Base-by-base conservation (phyloP, 345 rosid species). In the Noccaea caerulescens region DNA sequence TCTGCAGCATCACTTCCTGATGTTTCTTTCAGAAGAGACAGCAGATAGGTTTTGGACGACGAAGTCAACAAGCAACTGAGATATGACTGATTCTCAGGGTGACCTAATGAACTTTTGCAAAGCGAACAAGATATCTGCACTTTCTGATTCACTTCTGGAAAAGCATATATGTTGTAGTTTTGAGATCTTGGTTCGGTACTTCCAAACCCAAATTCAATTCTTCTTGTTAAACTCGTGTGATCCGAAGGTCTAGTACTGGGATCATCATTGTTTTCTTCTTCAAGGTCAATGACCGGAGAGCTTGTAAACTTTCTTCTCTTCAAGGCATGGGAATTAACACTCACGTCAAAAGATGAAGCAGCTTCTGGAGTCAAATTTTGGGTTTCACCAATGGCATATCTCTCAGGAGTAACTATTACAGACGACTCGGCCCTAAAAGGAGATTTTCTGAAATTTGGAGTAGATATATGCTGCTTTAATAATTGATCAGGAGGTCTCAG, bases 291-390 rank as follows among this genome's bases (percentile, higher is more conserved):
- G 53, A 78, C 64, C 46, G 84, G 80, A 34, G 78, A 80, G 79
- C 62, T 66, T 11, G 73, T 58, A 53, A 66, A 67, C 78, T 76
- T 83, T 82, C 87, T 83, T 76, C 86, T 81, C 76, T 89, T 91
- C 68, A 77, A 80, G 61, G 75, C 72, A 66, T 77, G 89, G 62
- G 95, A 93, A 79, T 84, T 88, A 70, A 80, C 90, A 68, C 98
- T 93, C 23, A 23, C 47, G 78, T 78, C 77, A 66, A 74, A 66
- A 76, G 90, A 68, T 49, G 84, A 81, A 47, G 86, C 92, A 55
- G 39, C 68, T 76, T 84, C 90, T 47, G 72, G 68, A 57, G 57
- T 75, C 77, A 65, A 11, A 72, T 75, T 75, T 80, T 57, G 10
- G 67, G 63, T 72, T 58, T 68, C 72, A 12, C 63, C 71, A 50